Percentiles rank a stretch among this genome's conserved stretches.
Conservation (phyloP, 768 basidiomycete genomes). For the Amanita pseudoporphyria region DNA sequence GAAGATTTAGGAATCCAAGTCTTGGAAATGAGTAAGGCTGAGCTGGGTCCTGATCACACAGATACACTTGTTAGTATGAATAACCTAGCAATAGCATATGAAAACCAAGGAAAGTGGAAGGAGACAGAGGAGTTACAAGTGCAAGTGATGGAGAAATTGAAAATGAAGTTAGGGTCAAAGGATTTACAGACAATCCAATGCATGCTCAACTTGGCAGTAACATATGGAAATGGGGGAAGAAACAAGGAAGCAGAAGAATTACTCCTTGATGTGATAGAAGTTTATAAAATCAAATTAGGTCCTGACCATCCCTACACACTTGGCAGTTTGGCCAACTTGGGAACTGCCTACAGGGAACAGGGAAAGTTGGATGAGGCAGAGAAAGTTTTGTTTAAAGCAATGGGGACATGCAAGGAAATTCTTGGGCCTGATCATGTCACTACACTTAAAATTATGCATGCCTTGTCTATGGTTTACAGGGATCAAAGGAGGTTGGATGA, state of each 20-base stretch:
- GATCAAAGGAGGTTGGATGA: background rate
- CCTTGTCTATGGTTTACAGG: background rate
- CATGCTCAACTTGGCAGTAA: constrained; percentile 3
- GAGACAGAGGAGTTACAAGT: background rate
- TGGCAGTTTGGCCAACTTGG: background rate
- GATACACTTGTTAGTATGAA: background rate
- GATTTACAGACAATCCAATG: constrained; percentile 2
- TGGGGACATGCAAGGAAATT: background rate
- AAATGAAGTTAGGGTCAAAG: constrained; percentile 2
- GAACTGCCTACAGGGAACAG: constrained; percentile 1
- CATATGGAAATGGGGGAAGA: constrained; percentile 2
- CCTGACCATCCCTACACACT: constrained; percentile 8
- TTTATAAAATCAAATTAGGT: background rate
- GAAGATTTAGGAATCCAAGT: background rate
- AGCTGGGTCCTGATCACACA: background rate
- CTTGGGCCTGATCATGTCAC: constrained; percentile 1
- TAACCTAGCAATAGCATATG: background rate
- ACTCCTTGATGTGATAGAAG: constrained; percentile 1
- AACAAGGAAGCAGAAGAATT: constrained; percentile 3
- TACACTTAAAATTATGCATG: constrained; percentile 1
- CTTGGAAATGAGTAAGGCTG: background rate
- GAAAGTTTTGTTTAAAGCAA: background rate
- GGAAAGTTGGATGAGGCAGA: constrained; percentile 1
- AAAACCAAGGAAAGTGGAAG: background rate
- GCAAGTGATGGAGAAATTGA: constrained; percentile 1